phyloP scores from a whole-genome alignment of 1,139 yeast genomes.

The Yamadazyma atmosphaerica region DNA sequence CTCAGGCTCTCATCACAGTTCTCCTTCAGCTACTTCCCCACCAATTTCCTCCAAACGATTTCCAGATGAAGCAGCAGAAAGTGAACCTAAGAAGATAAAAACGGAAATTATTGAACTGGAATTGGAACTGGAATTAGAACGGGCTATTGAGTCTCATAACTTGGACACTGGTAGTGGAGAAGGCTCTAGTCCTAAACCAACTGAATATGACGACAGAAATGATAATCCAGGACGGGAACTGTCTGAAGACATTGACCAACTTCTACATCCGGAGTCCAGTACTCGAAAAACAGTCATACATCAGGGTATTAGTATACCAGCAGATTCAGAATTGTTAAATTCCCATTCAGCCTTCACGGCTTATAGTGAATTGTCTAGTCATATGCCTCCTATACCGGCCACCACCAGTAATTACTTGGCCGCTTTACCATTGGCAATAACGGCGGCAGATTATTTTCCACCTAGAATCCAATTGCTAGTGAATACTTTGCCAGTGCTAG shows the following conservation, averaged over 20 bases:
- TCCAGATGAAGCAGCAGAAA: too few relatives aligned
- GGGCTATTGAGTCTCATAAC: constrained; percentile 11
- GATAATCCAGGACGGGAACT: background rate
- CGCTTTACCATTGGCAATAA: constrained; percentile 56
- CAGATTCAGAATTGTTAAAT: constrained; percentile 44
- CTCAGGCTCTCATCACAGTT: too few relatives aligned
- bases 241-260: too few relatives aligned
- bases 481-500: constrained; percentile 70
- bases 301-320: constrained; percentile 34
- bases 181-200: too few relatives aligned
- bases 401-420: constrained; percentile 55
- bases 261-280: too few relatives aligned
- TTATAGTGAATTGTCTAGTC: constrained; percentile 42
- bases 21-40: too few relatives aligned
- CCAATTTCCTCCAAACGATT: too few relatives aligned
- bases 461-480: constrained; percentile 61
- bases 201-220: background rate
- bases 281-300: constrained; percentile 10
- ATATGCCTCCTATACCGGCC: constrained; percentile 38
- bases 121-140: constrained; percentile 14
- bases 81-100: background rate
- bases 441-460: constrained; percentile 57
- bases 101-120: constrained; percentile 11
- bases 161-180: too few relatives aligned
- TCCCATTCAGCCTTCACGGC: constrained; percentile 46